Conservation (phyloP, 2,329 filamentous ascomycete species). For the Cladosporium sp. region DNA sequence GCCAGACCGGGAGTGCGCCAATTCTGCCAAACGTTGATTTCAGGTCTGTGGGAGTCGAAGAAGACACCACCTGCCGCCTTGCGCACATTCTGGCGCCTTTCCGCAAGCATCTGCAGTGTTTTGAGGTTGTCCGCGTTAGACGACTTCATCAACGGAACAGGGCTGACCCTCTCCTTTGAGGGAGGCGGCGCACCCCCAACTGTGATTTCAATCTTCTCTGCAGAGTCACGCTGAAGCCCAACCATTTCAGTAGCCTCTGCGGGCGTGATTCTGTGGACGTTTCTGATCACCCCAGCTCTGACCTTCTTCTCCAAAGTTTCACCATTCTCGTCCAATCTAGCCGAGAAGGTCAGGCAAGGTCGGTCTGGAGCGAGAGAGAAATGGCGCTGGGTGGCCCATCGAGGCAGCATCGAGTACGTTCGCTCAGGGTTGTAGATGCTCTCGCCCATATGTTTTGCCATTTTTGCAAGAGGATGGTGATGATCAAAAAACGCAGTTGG, state of each 20-base stretch:
- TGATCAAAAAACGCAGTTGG: slow-evolving; percentile 65
- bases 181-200: slow-evolving; percentile 32
- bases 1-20: slow-evolving; percentile 29
- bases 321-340: slow-evolving; percentile 48
- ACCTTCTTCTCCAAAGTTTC: slow-evolving; percentile 52
- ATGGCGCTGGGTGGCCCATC: slow-evolving; percentile 41
- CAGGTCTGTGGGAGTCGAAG: slow-evolving; percentile 26
- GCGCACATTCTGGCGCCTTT: slow-evolving; percentile 30
- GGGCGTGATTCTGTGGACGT: slow-evolving; percentile 51
- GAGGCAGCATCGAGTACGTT: slow-evolving; percentile 54
- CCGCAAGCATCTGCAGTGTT: slow-evolving; percentile 33
- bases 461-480: slow-evolving; percentile 53
- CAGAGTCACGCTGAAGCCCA: slow-evolving; percentile 11
- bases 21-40: slow-evolving; percentile 35
- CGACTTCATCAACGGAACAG: slow-evolving; percentile 23
- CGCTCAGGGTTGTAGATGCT: slow-evolving; percentile 55
- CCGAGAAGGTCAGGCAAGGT: slow-evolving; percentile 59
- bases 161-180: slow-evolving; percentile 6
- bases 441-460: slow-evolving; percentile 55
- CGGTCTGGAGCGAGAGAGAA: slow-evolving; percentile 52
- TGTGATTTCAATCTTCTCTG: slow-evolving; percentile 21
- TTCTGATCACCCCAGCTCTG: slow-evolving; percentile 48
- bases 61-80: slow-evolving; percentile 36
- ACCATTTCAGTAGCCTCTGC: slow-evolving; percentile 28
- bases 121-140: slow-evolving; percentile 30